Percentiles rank a stretch among this genome's conserved stretches.
phyloP scores from a whole-genome alignment of 345 rosid species.

The Angophora floribunda region DNA sequence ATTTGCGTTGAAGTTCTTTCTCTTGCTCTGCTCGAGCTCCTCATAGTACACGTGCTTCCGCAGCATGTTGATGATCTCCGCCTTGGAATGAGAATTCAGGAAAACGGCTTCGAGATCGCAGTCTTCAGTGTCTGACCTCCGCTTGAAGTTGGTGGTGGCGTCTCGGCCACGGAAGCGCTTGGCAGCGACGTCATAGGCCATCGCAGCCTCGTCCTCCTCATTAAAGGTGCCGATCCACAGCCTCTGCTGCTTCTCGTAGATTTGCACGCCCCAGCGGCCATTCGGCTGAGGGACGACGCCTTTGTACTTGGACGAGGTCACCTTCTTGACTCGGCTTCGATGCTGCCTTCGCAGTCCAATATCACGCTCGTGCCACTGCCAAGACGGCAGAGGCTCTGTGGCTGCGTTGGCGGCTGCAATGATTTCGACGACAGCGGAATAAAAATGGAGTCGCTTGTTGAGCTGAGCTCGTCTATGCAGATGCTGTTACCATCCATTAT shows the following conservation, averaged over 20 bases:
- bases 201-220: conserved; percentile 73
- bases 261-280: conserved; percentile 96
- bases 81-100: conserved; percentile 61
- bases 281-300: conserved; percentile 97
- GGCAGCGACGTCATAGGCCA: conserved; percentile 77
- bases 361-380: conserved; percentile 50
- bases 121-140: conserved; percentile 4
- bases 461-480: not conserved
- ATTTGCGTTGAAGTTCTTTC: conserved; percentile 12
- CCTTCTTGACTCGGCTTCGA: conserved; percentile 79
- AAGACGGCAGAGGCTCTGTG: conserved; percentile 14
- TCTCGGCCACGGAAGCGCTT: conserved; percentile 84
- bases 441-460: not conserved
- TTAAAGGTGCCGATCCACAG: conserved; percentile 95
- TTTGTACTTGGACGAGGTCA: conserved; percentile 80
- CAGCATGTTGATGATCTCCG: conserved; percentile 86
- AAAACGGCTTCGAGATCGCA: conserved; percentile 39
- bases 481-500: not conserved
- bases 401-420: not conserved
- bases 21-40: conserved; percentile 61
- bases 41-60: conserved; percentile 77
- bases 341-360: conserved; percentile 45
- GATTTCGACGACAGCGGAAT: not conserved
- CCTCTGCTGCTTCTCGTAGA: conserved; percentile 93
- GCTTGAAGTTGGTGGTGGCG: conserved; percentile 67